Evolutionary conservation across 1,284 basidiomycete species (phyloP).

Genomic region (Spongispora temasekensis): DNA sequence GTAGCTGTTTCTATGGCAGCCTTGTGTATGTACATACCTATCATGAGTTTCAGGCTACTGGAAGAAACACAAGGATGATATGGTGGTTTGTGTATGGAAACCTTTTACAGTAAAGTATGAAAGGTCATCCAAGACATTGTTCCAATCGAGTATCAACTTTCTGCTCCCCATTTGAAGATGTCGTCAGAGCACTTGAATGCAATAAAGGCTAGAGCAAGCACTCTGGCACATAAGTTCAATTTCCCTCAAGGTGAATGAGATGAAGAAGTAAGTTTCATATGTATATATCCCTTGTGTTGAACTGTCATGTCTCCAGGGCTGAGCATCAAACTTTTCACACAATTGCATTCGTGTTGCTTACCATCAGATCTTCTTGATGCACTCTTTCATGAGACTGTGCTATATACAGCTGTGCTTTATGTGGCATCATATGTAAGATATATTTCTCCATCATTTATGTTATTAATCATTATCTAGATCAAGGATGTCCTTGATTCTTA

Average conservation of each 20-base stretch:
- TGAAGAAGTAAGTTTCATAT: not conserved
- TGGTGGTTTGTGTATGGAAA: not conserved
- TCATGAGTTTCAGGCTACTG: not conserved
- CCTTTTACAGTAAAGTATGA: not conserved
- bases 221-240: not conserved
- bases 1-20: not conserved
- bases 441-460: not conserved
- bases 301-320: not conserved
- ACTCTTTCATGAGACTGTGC: not conserved
- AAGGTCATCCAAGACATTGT: not conserved
- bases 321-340: not conserved
- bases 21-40: not conserved
- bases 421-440: not conserved
- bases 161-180: not conserved
- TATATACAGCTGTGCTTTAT: not conserved
- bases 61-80: not conserved
- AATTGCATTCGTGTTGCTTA: not conserved
- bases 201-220: not conserved
- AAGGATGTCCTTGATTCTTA: not conserved
- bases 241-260: not conserved
- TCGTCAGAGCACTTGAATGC: not conserved
- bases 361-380: not conserved
- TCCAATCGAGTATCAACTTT: not conserved
- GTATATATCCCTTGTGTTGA: not conserved
- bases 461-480: not conserved